Evolutionary conservation across 768 basidiomycete species (phyloP), one percentile per base, ranked within the genome.

Genomic region (Suillus subaureus): DNA sequence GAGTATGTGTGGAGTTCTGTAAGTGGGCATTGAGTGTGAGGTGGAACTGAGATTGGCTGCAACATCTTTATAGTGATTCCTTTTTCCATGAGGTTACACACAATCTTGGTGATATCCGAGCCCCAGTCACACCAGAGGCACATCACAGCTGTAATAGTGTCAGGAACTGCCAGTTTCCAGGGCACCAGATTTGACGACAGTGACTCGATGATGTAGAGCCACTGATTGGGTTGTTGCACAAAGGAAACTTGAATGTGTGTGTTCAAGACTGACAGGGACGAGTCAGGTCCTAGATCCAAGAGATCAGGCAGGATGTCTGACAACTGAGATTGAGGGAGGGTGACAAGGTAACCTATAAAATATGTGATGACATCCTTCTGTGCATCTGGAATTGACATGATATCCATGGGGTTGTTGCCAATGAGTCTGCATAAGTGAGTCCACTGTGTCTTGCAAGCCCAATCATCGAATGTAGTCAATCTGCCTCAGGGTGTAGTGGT

Each of bases 101-200:
- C 26, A 1, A 62, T 62, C 23, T n/a, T 13, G 11, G 23, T 55
- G 12, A 62, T 43, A 13, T 43, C 40, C 0, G 51, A 33, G 4
- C 51, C 61, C 51, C 61, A 62, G 33, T 40, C 40, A 23, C 3
- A 13, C 15, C 13, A 15, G 45, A 62, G 61, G 45, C 61, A 62
- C 49, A 56, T 62, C 31, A 47, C 45, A 11, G 26, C 45, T 0
- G 26, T 54, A 5, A 49, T 12, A 43, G 61, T 15, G 13, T 62
- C 61, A 4, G n/a, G 3, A 7, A 47, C 45, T 3, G 2, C 45
- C 11, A 62, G 61, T 51, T 39, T 47, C 23, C 61, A 62, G 21
- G n/a, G 7, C 0, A 55, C 31, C 28, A 28, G 51, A 28, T 2
- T 52, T 18, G 4, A 8, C 3, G 28, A 28, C 15, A 31, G 51